phyloP scores from a whole-genome alignment of 2,329 filamentous ascomycete genomes.

The Triangularia setosa region DNA sequence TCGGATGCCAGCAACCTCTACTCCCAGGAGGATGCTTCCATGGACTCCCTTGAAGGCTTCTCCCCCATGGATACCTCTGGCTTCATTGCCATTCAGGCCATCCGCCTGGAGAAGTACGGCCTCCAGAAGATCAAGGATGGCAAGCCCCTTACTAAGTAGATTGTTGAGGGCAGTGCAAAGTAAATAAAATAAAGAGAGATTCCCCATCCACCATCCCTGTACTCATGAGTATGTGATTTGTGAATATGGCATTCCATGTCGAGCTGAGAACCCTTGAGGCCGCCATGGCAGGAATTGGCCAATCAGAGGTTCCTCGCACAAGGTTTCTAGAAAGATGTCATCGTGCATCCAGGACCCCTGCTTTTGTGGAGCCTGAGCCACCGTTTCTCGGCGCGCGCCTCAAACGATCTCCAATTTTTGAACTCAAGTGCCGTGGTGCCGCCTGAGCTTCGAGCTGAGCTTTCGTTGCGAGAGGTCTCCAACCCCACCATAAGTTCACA shows the following conservation, averaged over 20 bases:
- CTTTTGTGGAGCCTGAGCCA: neutral
- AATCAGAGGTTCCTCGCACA: conserved; percentile 8
- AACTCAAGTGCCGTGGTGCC: conserved; percentile 1
- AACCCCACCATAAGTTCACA: conserved; percentile 11
- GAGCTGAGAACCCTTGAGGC: conserved; percentile 13
- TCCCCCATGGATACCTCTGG: conserved; percentile 40
- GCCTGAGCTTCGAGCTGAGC: neutral
- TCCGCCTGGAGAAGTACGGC: conserved; percentile 57
- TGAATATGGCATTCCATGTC: neutral
- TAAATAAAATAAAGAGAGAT: neutral
- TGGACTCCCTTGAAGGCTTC: conserved; percentile 48
- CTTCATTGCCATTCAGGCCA: conserved; percentile 67
- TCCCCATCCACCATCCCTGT: neutral
- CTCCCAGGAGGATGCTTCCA: conserved; percentile 44
- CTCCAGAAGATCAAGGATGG: conserved; percentile 38
- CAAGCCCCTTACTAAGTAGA: conserved; percentile 28
- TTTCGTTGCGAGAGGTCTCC: conserved; percentile 9
- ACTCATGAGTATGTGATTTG: neutral
- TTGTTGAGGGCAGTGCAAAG: neutral
- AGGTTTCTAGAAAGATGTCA: conserved; percentile 18
- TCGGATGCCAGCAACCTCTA: conserved; percentile 48
- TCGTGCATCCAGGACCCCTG: conserved; percentile 14
- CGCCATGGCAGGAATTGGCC: conserved; percentile 14
- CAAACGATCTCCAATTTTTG: conserved; percentile 11
- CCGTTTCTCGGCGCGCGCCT: conserved; percentile 7